phyloP scores from a whole-genome alignment of 495 filamentous ascomycete genomes.

The Neurospora sp. region DNA sequence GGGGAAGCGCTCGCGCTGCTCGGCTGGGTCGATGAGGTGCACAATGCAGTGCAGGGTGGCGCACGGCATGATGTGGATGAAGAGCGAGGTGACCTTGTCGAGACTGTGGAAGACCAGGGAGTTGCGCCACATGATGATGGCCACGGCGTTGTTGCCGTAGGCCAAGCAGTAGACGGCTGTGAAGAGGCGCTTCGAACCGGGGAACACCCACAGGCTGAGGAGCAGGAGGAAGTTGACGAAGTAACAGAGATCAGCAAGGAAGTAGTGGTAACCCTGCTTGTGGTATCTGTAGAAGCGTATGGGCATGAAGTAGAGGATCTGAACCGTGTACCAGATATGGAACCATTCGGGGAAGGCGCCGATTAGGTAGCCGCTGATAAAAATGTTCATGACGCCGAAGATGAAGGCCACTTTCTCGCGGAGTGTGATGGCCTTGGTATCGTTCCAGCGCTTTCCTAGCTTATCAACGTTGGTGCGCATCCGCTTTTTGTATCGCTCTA shows the following conservation, averaged over 20 bases:
- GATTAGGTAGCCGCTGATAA: conserved; percentile 89
- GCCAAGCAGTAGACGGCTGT: conserved; percentile 88
- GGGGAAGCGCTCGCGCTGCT: conserved; percentile 66
- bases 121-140: conserved; percentile 99
- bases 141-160: conserved; percentile 92
- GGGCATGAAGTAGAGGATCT: conserved; percentile 91
- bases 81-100: conserved; percentile 91
- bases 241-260: conserved; percentile 93
- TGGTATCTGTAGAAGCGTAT: conserved; percentile 88
- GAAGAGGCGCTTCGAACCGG: conserved; percentile 80
- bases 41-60: conserved; percentile 85
- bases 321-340: conserved; percentile 82
- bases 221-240: conserved; percentile 87
- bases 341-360: conserved; percentile 79
- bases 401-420: conserved; percentile 96
- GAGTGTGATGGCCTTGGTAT: conserved; percentile 74
- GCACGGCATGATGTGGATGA: conserved; percentile 98
- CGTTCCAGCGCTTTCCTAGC: conserved; percentile 74
- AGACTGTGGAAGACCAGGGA: conserved; percentile 95
- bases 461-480: conserved; percentile 85
- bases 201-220: conserved; percentile 83
- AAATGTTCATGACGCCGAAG: conserved; percentile 89
- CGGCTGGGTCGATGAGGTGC: conserved; percentile 59
- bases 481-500: conserved; percentile 78
- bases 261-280: conserved; percentile 88